Evolutionary conservation across 768 basidiomycete genomes (phyloP).

Genomic region (Agaricus sinodeliciosus): DNA sequence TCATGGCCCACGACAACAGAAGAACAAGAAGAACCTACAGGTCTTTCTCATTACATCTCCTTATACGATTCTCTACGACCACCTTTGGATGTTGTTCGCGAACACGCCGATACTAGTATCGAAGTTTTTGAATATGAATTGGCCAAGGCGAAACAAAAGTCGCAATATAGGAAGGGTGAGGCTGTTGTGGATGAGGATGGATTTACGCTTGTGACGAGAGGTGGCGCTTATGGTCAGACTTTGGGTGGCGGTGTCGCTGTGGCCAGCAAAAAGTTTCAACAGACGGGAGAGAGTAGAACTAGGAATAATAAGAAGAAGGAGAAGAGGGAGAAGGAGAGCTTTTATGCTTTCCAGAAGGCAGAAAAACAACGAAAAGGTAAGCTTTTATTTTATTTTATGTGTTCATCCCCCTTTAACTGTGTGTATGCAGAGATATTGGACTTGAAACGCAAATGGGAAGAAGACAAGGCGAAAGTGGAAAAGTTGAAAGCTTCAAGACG

Average conservation of each 20-base stretch:
- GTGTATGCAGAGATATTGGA: slow-evolving; percentile 51
- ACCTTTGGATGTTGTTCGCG: slow-evolving; percentile 62
- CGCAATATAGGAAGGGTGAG: slow-evolving; percentile 74
- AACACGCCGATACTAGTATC: slow-evolving; percentile 78
- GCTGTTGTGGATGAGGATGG: slow-evolving; percentile 92
- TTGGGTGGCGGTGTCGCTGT: slow-evolving; percentile 72
- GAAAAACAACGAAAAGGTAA: slow-evolving; percentile 84
- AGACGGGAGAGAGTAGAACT: slow-evolving; percentile 44
- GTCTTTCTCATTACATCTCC: slow-evolving; percentile 65
- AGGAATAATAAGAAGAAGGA: slow-evolving; percentile 46
- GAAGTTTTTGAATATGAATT: slow-evolving; percentile 70
- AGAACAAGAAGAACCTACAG: slow-evolving; percentile 44
- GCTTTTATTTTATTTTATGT: slow-evolving; percentile 12
- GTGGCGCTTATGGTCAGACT: slow-evolving; percentile 85
- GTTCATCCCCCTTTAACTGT: slow-evolving; percentile 7
- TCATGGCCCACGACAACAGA: slow-evolving; percentile 46
- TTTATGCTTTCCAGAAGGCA: slow-evolving; percentile 88
- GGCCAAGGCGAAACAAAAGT: slow-evolving; percentile 52
- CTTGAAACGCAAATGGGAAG: slow-evolving; percentile 78
- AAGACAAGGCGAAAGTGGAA: slow-evolving; percentile 81
- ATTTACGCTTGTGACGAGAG: slow-evolving; percentile 90
- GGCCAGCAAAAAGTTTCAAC: slow-evolving; percentile 60
- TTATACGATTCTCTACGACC: slow-evolving; percentile 67
- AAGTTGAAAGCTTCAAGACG: slow-evolving; percentile 70
- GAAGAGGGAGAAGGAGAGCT: slow-evolving; percentile 64